phyloP scores from a whole-genome alignment of 495 filamentous ascomycete species.

The Acidiella bohemica region DNA sequence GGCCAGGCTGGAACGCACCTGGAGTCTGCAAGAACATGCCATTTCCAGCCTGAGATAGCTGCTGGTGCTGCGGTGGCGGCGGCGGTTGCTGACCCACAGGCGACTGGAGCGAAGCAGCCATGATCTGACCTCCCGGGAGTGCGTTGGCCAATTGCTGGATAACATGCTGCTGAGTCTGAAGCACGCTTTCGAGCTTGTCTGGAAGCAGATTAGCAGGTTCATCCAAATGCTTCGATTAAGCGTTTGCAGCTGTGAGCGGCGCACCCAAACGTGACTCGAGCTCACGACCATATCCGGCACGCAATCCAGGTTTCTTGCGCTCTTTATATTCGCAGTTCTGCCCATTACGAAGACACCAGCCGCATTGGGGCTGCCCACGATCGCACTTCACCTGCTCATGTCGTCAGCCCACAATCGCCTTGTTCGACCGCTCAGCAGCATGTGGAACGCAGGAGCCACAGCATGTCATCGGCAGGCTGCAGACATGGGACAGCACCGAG shows the following conservation, averaged over 20 bases:
- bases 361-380: conserved; percentile 69
- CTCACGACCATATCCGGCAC: conserved; percentile 79
- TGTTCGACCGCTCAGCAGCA: not conserved
- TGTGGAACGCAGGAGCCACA: too few relatives aligned
- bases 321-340: conserved; percentile 72
- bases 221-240: too few relatives aligned
- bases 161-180: conserved; percentile 27
- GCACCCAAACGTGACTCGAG: conserved; percentile 59
- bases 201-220: not conserved
- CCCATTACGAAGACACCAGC: conserved; percentile 73
- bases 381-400: conserved; percentile 30
- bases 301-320: conserved; percentile 65
- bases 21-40: conserved; percentile 51
- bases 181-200: conserved; percentile 25
- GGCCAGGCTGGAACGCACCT: conserved; percentile 17
- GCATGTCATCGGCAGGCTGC: not conserved
- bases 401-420: too few relatives aligned
- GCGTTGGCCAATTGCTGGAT: conserved; percentile 25
- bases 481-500: too few relatives aligned
- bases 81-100: conserved; percentile 20
- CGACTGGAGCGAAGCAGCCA: not conserved
- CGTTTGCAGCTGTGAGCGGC: conserved; percentile 22
- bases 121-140: not conserved
- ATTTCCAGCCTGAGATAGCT: conserved; percentile 45
- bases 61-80: conserved; percentile 31